Base-by-base conservation (phyloP, 257 asterid genomes). In the Plantago ovata region DNA sequence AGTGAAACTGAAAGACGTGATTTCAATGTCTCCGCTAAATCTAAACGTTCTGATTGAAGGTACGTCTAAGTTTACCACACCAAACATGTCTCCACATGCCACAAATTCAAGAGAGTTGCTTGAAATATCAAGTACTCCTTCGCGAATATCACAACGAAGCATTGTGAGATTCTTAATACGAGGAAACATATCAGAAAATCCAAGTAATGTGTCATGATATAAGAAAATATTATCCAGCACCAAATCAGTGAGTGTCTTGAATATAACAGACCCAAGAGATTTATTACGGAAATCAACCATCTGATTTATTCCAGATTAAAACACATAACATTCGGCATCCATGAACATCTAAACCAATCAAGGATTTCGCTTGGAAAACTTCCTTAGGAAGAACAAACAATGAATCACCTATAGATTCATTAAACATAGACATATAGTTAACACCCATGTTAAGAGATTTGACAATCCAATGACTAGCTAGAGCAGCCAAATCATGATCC, bases 71-170 rank as follows among this genome's bases (percentile, higher is more conserved):
- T 33, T 28, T 21, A 18, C 59, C 18, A 0, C 8, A 19, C 7
- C 12, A 13, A 3, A 33, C 2, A 3, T 49, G 42, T 28, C 32
- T 0, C 3, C 58, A 5, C 57, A 5, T 44, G 4, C 16, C 4
- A 69, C 33, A 23, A 9, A 13, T 50, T 58, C 49, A 36, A 70
- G 59, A 8, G 71, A 43, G 18, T 5, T 10, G 32, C 71, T 64
- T 3, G 54, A 46, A 16, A 64, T 44, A 3, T 58, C n/a, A 9
- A 64, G 15, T 13, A 6, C 7, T 24, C 32, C 32, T 10, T 11
- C 10, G 43, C 5, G 18, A 32, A 58, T 53, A 11, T 20, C 0
- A 28, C 62, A 64, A 7, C 13, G 2, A 0, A 9, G 9, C 6
- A 24, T 24, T 5, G 2, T 58, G 15, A n/a, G 15, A 32, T 57